Base-by-base conservation (phyloP, 1,139 yeast species). In the Blastobotrys persicus region DNA sequence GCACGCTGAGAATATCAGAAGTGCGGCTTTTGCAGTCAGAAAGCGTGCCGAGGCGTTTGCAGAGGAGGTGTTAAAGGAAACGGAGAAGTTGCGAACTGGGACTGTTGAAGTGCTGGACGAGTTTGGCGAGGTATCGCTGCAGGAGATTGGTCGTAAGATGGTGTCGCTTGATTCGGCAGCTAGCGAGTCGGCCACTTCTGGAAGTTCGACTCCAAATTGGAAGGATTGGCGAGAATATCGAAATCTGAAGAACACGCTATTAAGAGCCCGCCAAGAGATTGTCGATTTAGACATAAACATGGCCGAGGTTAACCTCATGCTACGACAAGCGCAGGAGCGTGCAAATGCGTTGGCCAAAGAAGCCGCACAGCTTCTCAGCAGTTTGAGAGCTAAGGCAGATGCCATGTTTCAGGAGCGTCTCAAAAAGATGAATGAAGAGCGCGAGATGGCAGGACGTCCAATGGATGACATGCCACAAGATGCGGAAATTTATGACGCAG, bases 341-440 rank as follows among this genome's bases (percentile, higher is more conserved):
- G 71, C 87, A 44, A 74, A 76, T 46, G 72, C 81, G 35, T 66
- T 88, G 50, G 70, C 80, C 31, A 77, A 80, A 53, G 96, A 89
- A 63, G 80, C 85, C 50, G 85, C 83, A 28, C 84, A 83, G 55
- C 85, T 81, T 63, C 70, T 88, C 58, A 80, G 82, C 51, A 77
- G 87, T 46, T 73, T 85, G 51, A 77, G 96, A 61, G 91, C 95
- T 12, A 79, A 83, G 64, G 95, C 95, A 16, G 91, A 89, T 62
- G 69, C 86, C 41, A 84, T 85, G 14, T 85, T 86, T 66, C 96
- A 88, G 68, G 71, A 73, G 53, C 79, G 94, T 14, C 34, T 55
- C 11, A 46, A 41, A 40, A 53, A 53, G 39, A 51, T 51, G 33
- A 39, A 42, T 6, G 46, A 54, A 37, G 20, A 52, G 35, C 52